These are phyloP conservation scores for Debaryomyces sp. DNA, from an alignment of 1,139 yeast genomes.

Conservation along the genomic window DNA sequence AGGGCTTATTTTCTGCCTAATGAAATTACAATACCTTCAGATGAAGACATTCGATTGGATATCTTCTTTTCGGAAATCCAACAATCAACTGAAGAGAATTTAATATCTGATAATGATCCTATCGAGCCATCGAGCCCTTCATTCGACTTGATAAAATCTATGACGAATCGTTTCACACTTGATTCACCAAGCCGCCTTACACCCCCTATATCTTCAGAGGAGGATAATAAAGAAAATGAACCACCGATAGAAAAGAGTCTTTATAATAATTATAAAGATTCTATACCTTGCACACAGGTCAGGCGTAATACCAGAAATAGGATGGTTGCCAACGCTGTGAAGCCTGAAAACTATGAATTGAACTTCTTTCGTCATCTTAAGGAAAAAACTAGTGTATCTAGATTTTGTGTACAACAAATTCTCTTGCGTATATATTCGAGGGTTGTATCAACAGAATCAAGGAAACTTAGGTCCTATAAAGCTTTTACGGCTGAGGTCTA, in stretches of 20 bases:
- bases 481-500: conserved; percentile 92
- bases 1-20: conserved; percentile 25
- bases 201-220: conserved; percentile 10
- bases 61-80: conserved; percentile 28
- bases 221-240: conserved; percentile 10
- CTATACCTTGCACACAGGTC: neutral
- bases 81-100: neutral
- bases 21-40: conserved; percentile 19
- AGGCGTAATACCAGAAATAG: neutral
- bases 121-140: conserved; percentile 13
- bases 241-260: neutral
- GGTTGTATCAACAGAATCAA: conserved; percentile 74
- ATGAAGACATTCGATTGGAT: conserved; percentile 28
- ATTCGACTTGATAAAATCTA: conserved; percentile 8
- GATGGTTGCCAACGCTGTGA: conserved; percentile 7
- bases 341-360: conserved; percentile 24
- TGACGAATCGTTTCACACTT: neutral
- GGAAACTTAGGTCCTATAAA: conserved; percentile 66
- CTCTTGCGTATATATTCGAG: conserved; percentile 74
- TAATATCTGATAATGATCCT: neutral
- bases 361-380: conserved; percentile 37
- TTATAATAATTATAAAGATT: neutral
- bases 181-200: neutral
- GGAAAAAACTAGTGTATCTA: conserved; percentile 48
- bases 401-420: conserved; percentile 65